These are phyloP conservation scores for Sclerospora graminicola DNA, from an alignment of 352 stramenopile species.

Conservation along the genomic window DNA sequence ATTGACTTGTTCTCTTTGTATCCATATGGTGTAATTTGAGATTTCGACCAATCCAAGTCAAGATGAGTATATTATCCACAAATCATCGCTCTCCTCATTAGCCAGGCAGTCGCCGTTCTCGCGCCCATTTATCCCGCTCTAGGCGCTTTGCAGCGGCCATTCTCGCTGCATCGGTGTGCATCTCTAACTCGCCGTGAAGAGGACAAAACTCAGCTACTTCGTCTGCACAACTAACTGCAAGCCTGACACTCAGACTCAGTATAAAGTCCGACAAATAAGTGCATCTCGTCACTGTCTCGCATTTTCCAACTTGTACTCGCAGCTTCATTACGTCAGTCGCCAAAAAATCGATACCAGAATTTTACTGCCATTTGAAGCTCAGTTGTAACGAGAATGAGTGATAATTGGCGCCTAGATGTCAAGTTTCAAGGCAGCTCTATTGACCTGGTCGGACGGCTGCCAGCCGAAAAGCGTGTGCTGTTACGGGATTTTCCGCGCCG, in stretches of 20 bases:
- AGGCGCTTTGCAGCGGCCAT: slow-evolving; percentile 8
- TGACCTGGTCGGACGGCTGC: slow-evolving; percentile 57
- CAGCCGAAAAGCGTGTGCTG: slow-evolving; percentile 70
- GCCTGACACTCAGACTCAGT: too few species aligned
- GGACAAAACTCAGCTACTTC: neutral
- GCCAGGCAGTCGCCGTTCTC: slow-evolving; percentile 13
- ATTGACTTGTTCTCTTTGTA: slow-evolving; percentile 5
- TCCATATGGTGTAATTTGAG: slow-evolving; percentile 2
- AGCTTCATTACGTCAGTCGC: neutral
- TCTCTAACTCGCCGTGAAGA: neutral
- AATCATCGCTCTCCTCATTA: slow-evolving; percentile 9
- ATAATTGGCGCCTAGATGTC: slow-evolving; percentile 80
- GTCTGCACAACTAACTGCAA: neutral
- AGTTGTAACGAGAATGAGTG: slow-evolving; percentile 37
- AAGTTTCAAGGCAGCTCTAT: slow-evolving; percentile 77
- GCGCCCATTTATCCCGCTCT: slow-evolving; percentile 1
- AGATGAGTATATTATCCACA: slow-evolving; percentile 6
- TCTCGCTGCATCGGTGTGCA: slow-evolving; percentile 8
- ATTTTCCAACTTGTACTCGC: neutral
- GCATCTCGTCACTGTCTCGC: neutral
- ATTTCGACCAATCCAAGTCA: slow-evolving; percentile 14
- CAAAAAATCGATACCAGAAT: neutral
- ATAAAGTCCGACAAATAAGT: too few species aligned
- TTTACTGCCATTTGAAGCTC: neutral
- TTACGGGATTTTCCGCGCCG: slow-evolving; percentile 70